A percentile compares a stretch with the other conserved stretches of the same genome.
Conservation (phyloP, 306 rosid genomes). For the Fragaria iinumae region DNA sequence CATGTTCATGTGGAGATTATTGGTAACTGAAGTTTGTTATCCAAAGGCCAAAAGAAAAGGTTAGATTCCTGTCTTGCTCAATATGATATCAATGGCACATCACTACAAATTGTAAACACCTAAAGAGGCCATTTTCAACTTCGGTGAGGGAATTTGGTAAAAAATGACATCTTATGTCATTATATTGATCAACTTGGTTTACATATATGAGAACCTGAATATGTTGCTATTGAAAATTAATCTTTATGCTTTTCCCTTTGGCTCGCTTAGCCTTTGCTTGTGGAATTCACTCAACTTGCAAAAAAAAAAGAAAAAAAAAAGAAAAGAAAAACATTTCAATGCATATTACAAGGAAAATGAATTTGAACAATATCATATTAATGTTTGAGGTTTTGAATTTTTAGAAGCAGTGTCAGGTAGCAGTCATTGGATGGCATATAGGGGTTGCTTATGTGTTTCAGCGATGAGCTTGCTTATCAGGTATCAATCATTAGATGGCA, state of each 20-base stretch:
- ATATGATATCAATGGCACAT: background rate
- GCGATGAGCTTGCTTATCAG: constrained; percentile 55
- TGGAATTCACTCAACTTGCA: background rate
- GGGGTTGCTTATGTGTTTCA: constrained; percentile 24
- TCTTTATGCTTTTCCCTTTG: background rate
- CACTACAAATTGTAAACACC: background rate
- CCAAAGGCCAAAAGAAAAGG: background rate
- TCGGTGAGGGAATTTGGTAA: background rate
- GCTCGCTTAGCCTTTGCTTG: no score
- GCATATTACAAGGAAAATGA: background rate
- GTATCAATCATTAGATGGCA: constrained; percentile 34
- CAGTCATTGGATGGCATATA: no score
- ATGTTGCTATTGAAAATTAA: background rate
- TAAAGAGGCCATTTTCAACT: background rate
- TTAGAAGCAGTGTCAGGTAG: no score
- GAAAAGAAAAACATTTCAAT: background rate
- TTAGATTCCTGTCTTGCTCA: background rate
- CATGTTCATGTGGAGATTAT: constrained; percentile 74
- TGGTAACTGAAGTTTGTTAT: constrained; percentile 36
- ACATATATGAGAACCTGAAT: background rate
- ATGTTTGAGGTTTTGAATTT: background rate
- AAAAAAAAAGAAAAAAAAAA: no score
- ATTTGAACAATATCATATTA: background rate
- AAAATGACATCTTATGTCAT: background rate
- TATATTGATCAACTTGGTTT: background rate